phyloP scores from a whole-genome alignment of 164 flowering plant species.

The Hamamelis virginiana region DNA sequence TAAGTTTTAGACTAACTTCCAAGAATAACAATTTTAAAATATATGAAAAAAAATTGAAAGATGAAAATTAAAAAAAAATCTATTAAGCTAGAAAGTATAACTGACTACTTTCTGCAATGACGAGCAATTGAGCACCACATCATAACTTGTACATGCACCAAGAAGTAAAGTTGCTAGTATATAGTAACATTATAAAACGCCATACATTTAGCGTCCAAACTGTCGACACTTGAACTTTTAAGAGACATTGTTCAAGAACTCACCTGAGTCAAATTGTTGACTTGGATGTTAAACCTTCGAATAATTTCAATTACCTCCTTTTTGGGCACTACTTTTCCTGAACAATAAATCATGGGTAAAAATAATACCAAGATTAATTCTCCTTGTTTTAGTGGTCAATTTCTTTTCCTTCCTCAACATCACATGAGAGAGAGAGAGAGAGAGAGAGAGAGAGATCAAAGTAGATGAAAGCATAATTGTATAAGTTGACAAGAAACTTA shows the following conservation, averaged over 20 bases:
- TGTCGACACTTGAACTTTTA: neutral
- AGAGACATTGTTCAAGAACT: slow-evolving; percentile 17
- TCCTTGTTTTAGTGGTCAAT: neutral
- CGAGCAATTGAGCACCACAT: too few species aligned
- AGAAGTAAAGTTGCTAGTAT: neutral
- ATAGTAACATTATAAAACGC: neutral
- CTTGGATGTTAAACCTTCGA: slow-evolving; percentile 89
- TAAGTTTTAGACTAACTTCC: too few species aligned
- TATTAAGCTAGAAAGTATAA: too few species aligned
- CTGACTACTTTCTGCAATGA: too few species aligned
- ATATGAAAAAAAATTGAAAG: too few species aligned
- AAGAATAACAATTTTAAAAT: too few species aligned
- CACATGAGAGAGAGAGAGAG: neutral
- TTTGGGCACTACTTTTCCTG: slow-evolving; percentile 73
- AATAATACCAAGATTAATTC: neutral
- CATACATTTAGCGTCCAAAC: neutral
- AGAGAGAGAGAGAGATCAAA: too few species aligned
- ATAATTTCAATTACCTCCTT: slow-evolving; percentile 62
- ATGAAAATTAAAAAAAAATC: too few species aligned
- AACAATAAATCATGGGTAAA: slow-evolving; percentile 10
- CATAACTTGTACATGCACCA: neutral
- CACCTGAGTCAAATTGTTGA: slow-evolving; percentile 94
- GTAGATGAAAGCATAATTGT: neutral
- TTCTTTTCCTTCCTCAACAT: neutral
- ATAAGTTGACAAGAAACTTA: neutral